Evolutionary conservation across 305 asterid genomes (phyloP).

Genomic region (Solanum hybrid): DNA sequence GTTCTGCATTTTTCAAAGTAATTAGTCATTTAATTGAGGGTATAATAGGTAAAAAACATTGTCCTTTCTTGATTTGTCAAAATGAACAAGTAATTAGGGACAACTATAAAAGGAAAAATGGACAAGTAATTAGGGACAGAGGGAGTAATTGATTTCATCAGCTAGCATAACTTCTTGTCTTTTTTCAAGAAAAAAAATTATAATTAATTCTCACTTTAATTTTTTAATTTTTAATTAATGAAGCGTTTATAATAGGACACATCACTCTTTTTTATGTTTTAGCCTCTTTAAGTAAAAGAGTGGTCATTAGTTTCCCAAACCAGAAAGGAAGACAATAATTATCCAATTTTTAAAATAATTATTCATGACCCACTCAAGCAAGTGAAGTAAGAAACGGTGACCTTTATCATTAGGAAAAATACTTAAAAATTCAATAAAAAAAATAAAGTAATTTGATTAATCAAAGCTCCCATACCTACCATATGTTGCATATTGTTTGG

Average conservation of each 20-base stretch:
- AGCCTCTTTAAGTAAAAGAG: not conserved
- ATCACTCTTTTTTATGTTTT: not conserved
- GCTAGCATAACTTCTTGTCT: not conserved
- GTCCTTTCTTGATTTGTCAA: too few relatives aligned
- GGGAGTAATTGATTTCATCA: not conserved
- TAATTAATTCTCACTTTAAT: not conserved
- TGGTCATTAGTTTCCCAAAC: not conserved
- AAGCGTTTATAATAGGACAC: not conserved
- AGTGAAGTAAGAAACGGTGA: not conserved
- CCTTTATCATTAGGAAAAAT: not conserved
- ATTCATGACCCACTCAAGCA: conserved; percentile 2
- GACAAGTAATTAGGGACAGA: too few relatives aligned
- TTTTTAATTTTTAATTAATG: not conserved
- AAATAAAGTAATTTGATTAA: not conserved
- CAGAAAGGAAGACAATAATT: not conserved
- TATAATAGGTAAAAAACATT: too few relatives aligned
- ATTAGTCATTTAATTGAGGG: too few relatives aligned
- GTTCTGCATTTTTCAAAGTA: too few relatives aligned
- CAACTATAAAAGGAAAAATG: too few relatives aligned
- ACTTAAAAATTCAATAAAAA: not conserved
- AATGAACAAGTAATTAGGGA: too few relatives aligned
- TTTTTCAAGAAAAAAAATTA: not conserved
- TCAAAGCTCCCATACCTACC: not conserved
- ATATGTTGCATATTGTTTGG: not conserved
- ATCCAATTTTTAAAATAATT: not conserved